Evolutionary conservation across 306 rosid species (phyloP), one percentile per base, ranked within the genome.

Genomic region (Cicer pinnatifidum): DNA sequence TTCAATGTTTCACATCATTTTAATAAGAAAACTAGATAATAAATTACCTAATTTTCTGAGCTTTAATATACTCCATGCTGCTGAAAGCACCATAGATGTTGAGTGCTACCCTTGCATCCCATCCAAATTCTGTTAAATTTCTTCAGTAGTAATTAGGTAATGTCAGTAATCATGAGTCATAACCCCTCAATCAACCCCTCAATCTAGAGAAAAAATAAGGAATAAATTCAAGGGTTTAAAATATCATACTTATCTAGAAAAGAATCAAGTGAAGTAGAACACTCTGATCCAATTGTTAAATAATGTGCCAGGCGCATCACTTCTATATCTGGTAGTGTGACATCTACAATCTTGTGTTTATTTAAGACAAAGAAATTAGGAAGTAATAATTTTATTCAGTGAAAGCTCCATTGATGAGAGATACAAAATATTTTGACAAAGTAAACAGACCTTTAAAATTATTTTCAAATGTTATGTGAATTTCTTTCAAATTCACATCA

Each of bases 261-360:
- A 51, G 88, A 48, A 73, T 89, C 75, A 62, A 93, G 81, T 0
- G 93, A 76, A 63, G 93, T 78, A 79, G 13, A 83, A 73, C 97
- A 85, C 74, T 93, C 98, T 5, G 96, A 89, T 80, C 78, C 98
- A 47, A 93, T 91, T 8, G 98, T 91, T 64, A 73, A 12, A 75
- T 91, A 93, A 80, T 93, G 98, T 72, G 98, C 98, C 38, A 91
- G 75, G 40, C 93, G 91, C 98, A 93, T 91, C 41, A 50, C 86
- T 86, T 91, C 98, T 75, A 93, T 89, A 63, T 91, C 98, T 64
- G 98, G 98, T 78, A 93, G 51, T 47, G 97, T 93, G 72, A 93
- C 94, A 61, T 88, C 91, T 46, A 89, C 80, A 7, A 72, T 86
- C 98, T 93, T 75, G 51, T 72, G 44, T 35, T 72, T 66, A 80